Conservation (phyloP, 495 filamentous ascomycete genomes). For the Penicillium desertorum region DNA sequence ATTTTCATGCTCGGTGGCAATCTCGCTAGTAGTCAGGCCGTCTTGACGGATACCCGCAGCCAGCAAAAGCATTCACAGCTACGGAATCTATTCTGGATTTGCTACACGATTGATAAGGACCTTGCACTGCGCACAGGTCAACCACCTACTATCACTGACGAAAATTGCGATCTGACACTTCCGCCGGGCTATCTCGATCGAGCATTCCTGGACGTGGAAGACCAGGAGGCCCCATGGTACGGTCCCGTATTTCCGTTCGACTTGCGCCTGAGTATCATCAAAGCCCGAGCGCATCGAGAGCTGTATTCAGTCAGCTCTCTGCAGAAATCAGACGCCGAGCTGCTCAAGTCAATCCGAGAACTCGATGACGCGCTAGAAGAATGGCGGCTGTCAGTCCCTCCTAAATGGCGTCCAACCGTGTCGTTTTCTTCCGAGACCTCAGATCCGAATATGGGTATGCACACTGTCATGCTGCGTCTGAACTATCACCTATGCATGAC, state of each 20-base stretch:
- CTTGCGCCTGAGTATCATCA: slow-evolving; percentile 50
- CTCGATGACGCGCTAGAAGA: slow-evolving; percentile 52
- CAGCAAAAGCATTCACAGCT: slow-evolving; percentile 34
- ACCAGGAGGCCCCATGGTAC: slow-evolving; percentile 17
- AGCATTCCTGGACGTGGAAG: slow-evolving; percentile 32
- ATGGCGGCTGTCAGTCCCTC: slow-evolving; percentile 50
- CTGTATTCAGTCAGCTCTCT: slow-evolving; percentile 49
- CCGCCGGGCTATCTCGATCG: slow-evolving; percentile 45
- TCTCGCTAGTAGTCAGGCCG: slow-evolving; percentile 8
- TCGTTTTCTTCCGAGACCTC: slow-evolving; percentile 40
- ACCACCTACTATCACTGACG: slow-evolving; percentile 51
- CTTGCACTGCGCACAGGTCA: slow-evolving; percentile 51
- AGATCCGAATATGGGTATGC: slow-evolving; percentile 41
- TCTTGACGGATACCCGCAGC: slow-evolving; percentile 6
- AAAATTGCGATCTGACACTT: slow-evolving; percentile 54
- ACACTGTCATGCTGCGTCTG: slow-evolving; percentile 46
- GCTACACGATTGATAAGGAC: slow-evolving; percentile 54
- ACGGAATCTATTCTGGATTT: slow-evolving; percentile 54
- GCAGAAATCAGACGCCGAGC: slow-evolving; percentile 52
- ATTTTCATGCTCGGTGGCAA: slow-evolving; percentile 52
- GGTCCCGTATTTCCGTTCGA: slow-evolving; percentile 49
- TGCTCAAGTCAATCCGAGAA: slow-evolving; percentile 52
- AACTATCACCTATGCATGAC: slow-evolving; percentile 55
- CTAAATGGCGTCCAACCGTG: slow-evolving; percentile 43
- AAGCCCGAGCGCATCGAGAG: slow-evolving; percentile 46